Percentiles rank a stretch among this genome's conserved stretches.
Conservation (phyloP, 75 land plant genomes). For the Cunninghamia lanceolata region DNA sequence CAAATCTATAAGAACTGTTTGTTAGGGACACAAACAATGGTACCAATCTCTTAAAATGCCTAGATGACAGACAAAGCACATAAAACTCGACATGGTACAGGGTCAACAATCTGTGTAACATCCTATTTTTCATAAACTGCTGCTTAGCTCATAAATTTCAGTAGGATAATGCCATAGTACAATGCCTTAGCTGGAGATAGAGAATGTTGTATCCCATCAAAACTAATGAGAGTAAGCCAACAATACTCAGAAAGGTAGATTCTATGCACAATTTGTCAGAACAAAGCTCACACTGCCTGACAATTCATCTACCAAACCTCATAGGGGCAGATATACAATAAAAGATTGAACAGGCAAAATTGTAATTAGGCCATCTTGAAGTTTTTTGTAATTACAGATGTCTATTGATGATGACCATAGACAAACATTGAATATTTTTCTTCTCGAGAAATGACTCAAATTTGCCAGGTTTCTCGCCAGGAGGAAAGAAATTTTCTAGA, state of each 20-base stretch:
- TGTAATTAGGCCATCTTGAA: conserved; percentile 8
- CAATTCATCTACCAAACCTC: not conserved
- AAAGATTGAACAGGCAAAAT: conserved; percentile 10
- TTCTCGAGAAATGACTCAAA: conserved; percentile 56
- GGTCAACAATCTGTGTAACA: not conserved
- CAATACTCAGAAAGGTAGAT: not conserved
- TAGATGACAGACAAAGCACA: not conserved
- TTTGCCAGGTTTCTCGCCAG: conserved; percentile 36
- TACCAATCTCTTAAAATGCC: not conserved
- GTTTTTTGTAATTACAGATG: not conserved
- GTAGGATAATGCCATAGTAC: not conserved
- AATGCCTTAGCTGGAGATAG: not conserved
- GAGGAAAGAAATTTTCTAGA: conserved; percentile 61
- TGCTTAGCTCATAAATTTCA: conserved; percentile 1
- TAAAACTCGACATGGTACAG: not conserved
- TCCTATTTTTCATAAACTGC: not conserved
- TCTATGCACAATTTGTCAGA: conserved; percentile 3
- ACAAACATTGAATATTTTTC: conserved; percentile 14
- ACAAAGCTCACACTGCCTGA: not conserved
- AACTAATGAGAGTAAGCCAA: conserved; percentile 2
- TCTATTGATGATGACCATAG: not conserved
- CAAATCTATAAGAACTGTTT: not conserved
- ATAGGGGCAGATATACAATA: conserved; percentile 1
- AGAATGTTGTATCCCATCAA: conserved; percentile 1
- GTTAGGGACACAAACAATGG: not conserved